These are phyloP conservation scores for Breynia disticha DNA, from an alignment of 441 rosid species.

Conservation along the genomic window DNA sequence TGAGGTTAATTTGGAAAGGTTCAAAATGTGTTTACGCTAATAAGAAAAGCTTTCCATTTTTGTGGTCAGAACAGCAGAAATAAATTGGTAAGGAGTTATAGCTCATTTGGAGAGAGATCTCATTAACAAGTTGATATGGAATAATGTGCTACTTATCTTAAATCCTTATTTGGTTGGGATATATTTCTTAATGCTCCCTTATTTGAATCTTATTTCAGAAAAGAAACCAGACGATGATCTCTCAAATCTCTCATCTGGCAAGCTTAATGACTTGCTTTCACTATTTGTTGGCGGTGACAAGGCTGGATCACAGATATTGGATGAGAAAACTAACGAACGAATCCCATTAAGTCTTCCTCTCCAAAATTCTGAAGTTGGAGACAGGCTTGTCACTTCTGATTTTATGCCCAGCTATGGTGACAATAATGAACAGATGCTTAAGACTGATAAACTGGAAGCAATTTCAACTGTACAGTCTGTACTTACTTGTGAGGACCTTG, in stretches of 20 bases:
- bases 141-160: neutral
- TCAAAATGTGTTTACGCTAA: too few species aligned
- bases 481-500: slow-evolving; percentile 99
- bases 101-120: too few species aligned
- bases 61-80: too few species aligned
- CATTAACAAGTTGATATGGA: too few species aligned
- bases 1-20: too few species aligned
- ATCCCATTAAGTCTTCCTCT: slow-evolving; percentile 24
- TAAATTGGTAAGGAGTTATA: too few species aligned
- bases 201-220: slow-evolving; percentile 35
- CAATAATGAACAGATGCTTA: slow-evolving; percentile 22
- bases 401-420: slow-evolving; percentile 16
- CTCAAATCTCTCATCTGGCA: slow-evolving; percentile 20
- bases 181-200: too few species aligned
- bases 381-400: slow-evolving; percentile 22
- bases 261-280: slow-evolving; percentile 59
- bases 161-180: slow-evolving; percentile 8
- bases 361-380: slow-evolving; percentile 30
- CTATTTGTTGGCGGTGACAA: slow-evolving; percentile 70
- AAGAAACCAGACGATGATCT: slow-evolving; percentile 46
- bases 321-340: slow-evolving; percentile 27
- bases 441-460: slow-evolving; percentile 29
- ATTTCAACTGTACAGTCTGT: slow-evolving; percentile 35
- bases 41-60: too few species aligned
- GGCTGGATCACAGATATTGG: slow-evolving; percentile 35